Conservation (phyloP, 2,329 filamentous ascomycete species). For the Curvularia sp. region DNA sequence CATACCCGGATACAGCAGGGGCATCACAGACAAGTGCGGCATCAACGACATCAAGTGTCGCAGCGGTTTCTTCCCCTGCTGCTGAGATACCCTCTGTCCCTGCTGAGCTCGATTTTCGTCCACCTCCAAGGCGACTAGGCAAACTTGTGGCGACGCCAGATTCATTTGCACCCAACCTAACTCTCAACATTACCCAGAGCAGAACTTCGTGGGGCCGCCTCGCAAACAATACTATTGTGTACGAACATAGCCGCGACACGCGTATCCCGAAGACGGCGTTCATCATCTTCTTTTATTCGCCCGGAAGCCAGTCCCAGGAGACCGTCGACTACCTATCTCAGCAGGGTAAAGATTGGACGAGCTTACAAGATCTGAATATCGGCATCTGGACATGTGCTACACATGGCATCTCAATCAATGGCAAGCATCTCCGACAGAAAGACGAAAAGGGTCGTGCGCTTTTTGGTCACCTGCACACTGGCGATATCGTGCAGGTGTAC, state of each 20-base stretch:
- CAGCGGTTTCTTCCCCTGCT: conserved; percentile 27
- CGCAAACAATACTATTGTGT: conserved; percentile 70
- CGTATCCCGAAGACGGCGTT: conserved; percentile 84
- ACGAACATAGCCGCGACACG: conserved; percentile 67
- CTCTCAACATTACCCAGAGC: conserved; percentile 69
- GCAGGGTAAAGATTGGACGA: conserved; percentile 62
- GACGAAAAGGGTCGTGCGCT: conserved; percentile 59
- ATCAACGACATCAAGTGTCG: conserved; percentile 23
- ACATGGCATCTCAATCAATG: conserved; percentile 79
- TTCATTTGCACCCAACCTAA: conserved; percentile 69
- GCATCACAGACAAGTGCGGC: conserved; percentile 32
- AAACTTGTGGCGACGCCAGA: conserved; percentile 69
- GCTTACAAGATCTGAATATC: conserved; percentile 64
- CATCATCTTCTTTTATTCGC: conserved; percentile 66
- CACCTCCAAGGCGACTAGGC: conserved; percentile 62
- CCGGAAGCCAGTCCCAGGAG: conserved; percentile 75
- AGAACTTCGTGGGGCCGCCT: conserved; percentile 81
- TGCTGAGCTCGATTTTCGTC: conserved; percentile 44
- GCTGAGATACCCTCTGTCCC: conserved; percentile 34
- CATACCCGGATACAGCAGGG: conserved; percentile 40
- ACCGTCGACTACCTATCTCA: conserved; percentile 54
- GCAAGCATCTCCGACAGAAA: conserved; percentile 67
- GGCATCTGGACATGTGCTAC: conserved; percentile 83
- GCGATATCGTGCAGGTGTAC: conserved; percentile 79
- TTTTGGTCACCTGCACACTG: conserved; percentile 74